phyloP scores from a whole-genome alignment of 2,329 filamentous ascomycete genomes.

The Talaromyces amestolkiae region DNA sequence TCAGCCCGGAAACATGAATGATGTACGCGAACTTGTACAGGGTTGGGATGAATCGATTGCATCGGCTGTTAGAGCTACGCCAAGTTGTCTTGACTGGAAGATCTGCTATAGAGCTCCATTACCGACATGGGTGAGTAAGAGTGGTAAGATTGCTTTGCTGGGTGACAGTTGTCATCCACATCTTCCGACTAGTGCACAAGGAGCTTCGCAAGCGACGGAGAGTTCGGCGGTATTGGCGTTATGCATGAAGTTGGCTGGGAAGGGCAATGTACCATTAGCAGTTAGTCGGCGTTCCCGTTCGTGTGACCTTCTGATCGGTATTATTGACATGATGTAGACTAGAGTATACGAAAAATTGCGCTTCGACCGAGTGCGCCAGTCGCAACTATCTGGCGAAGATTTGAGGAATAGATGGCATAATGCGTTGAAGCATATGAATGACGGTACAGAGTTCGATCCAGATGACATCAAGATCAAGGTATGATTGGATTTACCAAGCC shows the following conservation, averaged over 20 bases:
- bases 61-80: not conserved
- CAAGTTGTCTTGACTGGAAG: slow-evolving; percentile 19
- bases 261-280: slow-evolving; percentile 17
- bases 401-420: slow-evolving; percentile 28
- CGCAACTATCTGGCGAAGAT: slow-evolving; percentile 26
- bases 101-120: slow-evolving; percentile 17
- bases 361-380: slow-evolving; percentile 26
- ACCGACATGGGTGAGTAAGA: slow-evolving; percentile 17
- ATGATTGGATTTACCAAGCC: not conserved
- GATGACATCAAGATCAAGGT: slow-evolving; percentile 47
- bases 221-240: slow-evolving; percentile 50
- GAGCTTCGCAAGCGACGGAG: slow-evolving; percentile 66
- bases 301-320: not conserved
- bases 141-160: slow-evolving; percentile 18
- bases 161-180: slow-evolving; percentile 63
- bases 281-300: slow-evolving; percentile 20
- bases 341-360: slow-evolving; percentile 27
- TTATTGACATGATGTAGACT: slow-evolving; percentile 13
- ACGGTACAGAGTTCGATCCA: slow-evolving; percentile 42
- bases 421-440: slow-evolving; percentile 19
- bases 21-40: slow-evolving; percentile 17
- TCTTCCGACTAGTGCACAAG: slow-evolving; percentile 65
- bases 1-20: slow-evolving; percentile 18
- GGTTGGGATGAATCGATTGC: slow-evolving; percentile 13
- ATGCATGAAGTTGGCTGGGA: slow-evolving; percentile 19